Percentiles rank a stretch among this genome's conserved stretches.
Evolutionary conservation across 495 filamentous ascomycete species (phyloP).

Genomic region (Astrothelium macrocarpum): DNA sequence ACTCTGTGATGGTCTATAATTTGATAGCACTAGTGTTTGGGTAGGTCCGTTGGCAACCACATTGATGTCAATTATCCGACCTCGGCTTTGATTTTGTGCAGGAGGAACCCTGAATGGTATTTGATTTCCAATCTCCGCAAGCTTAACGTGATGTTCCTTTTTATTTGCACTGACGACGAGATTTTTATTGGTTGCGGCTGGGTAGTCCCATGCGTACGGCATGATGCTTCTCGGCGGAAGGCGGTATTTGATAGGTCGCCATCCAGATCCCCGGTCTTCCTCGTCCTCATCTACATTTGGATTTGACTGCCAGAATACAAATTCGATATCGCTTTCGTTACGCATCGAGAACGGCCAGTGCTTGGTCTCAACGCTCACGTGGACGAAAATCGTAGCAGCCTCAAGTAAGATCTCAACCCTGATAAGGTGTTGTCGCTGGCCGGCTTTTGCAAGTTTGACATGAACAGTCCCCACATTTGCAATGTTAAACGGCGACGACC

Average conservation of each 20-base stretch:
- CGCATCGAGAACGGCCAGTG: conserved; percentile 98
- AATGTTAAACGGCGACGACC: conserved; percentile 97
- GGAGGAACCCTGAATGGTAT: conserved; percentile 77
- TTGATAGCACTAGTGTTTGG: conserved; percentile 87
- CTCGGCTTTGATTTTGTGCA: conserved; percentile 42
- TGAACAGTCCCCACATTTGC: conserved; percentile 85
- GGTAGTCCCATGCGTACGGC: conserved; percentile 99
- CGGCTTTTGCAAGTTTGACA: conserved; percentile 83
- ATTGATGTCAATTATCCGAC: conserved; percentile 90
- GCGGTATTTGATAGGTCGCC: conserved; percentile 86
- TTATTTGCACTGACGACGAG: conserved; percentile 69
- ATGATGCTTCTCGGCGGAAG: conserved; percentile 92
- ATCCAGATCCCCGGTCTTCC: conserved; percentile 67
- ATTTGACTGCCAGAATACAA: conserved; percentile 85
- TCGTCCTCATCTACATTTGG: conserved; percentile 71
- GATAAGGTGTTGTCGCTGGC: conserved; percentile 80
- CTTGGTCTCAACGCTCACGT: conserved; percentile 78
- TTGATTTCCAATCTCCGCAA: conserved; percentile 91
- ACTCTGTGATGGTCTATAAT: conserved; percentile 88
- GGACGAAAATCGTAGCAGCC: conserved; percentile 82
- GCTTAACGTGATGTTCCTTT: conserved; percentile 79
- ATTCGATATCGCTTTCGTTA: conserved; percentile 93
- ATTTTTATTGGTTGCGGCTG: conserved; percentile 91
- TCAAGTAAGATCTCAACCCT: conserved; percentile 86
- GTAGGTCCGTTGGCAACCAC: conserved; percentile 91